Evolutionary conservation across 2,329 filamentous ascomycete genomes (phyloP).

Genomic region (Myriosclerotinia duriaeana): DNA sequence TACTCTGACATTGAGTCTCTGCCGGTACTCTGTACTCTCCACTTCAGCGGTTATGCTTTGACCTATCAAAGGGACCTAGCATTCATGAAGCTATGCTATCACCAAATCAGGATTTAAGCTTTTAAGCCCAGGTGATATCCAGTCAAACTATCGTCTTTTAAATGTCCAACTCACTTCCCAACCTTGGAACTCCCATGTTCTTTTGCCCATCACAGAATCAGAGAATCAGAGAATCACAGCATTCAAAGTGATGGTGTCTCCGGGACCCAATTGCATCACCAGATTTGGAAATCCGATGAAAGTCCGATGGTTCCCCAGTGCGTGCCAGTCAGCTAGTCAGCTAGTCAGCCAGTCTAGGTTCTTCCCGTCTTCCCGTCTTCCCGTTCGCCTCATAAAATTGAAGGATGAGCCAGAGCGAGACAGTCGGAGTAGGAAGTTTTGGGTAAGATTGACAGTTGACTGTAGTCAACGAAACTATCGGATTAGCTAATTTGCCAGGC

Average conservation of each 20-base stretch:
- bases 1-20: neutral
- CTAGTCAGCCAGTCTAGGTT: neutral
- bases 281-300: slow-evolving; percentile 4
- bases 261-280: neutral
- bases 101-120: slow-evolving; percentile 16
- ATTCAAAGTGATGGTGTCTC: neutral
- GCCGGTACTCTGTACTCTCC: neutral
- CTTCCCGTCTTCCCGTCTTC: too few relatives aligned
- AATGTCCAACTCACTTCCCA: neutral
- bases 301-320: neutral
- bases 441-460: too few relatives aligned
- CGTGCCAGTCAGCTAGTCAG: too few relatives aligned
- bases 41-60: slow-evolving; percentile 23
- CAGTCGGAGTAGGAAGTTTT: too few relatives aligned
- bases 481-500: too few relatives aligned
- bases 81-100: slow-evolving; percentile 21
- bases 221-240: neutral
- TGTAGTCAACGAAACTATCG: too few relatives aligned
- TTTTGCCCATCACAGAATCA: neutral
- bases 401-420: too few relatives aligned
- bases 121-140: neutral
- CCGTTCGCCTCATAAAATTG: too few relatives aligned
- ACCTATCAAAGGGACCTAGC: slow-evolving; percentile 15
- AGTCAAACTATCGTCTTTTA: neutral
- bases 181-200: neutral